Base-by-base conservation (phyloP, 2,329 filamentous ascomycete species). In the Rhytidhysteron rufulum region DNA sequence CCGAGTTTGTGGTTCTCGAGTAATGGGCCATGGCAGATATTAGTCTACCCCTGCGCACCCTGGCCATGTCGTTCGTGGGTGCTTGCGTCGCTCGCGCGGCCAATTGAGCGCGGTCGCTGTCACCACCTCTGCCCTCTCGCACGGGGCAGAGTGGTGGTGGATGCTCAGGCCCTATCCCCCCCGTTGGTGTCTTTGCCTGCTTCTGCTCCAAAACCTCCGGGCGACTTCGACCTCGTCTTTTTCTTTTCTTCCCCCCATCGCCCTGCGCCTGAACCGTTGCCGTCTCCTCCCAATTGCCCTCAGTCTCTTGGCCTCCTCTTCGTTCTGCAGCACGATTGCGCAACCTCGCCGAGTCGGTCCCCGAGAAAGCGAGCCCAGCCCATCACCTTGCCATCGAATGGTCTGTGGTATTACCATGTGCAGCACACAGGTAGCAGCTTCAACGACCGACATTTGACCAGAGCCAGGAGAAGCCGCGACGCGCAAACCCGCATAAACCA, bases 331-430 rank as follows among this genome's bases (percentile, higher is more conserved):
- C 42, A 35, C 33, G 34, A 33, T 42, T 40, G 40, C 36, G 36
- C 37, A 13, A 25, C 20, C 19, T 40, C 18, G 36, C 13, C 27
- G 17, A 21, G 13, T 22, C 42, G 32, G 25, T 10, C 31, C 16
- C 31, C 31, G 37, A 34, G 37, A 38, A 31, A 15, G 10, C 16
- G 10, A 9, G 7, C 13, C 21, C 19, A 36, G 34, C 42, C 32
- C 41, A 45, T 45, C 43, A 36, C 19, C 13, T 10, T 41, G 44
- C 43, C 36, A 46, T 47, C 44, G 43, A 45, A 54, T 50, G 47
- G 50, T 53, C 53, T 49, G 47, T 46, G 44, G 55, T 57, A 49
- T 43, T 53, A 58, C 51, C 50, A 60, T 60, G 57, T 47, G 45
- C 50, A 43, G 40, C 45, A 43, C 45, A 40, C 42, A 22, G 21